Evolutionary conservation across 2,329 filamentous ascomycete species (phyloP).

Genomic region (Aureobasidium sp.): DNA sequence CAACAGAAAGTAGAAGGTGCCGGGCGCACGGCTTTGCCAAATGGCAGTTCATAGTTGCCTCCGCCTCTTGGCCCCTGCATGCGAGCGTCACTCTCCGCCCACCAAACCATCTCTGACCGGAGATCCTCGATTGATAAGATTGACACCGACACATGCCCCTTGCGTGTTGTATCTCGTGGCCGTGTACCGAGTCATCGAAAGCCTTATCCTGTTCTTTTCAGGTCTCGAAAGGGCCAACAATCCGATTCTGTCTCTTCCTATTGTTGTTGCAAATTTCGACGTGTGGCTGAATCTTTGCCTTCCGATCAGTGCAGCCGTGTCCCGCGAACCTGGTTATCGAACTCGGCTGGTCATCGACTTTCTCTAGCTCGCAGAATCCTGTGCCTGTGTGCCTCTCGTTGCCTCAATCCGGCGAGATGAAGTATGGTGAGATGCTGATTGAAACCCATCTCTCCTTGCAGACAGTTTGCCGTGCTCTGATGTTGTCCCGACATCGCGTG

Average conservation of each 20-base stretch:
- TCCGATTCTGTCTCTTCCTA: background rate
- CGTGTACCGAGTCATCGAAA: no score
- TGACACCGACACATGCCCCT: background rate
- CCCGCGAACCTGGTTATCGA: background rate
- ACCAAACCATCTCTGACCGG: background rate
- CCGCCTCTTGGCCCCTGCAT: background rate
- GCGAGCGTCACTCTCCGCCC: background rate
- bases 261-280: background rate
- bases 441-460: background rate
- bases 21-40: background rate
- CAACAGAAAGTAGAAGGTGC: background rate
- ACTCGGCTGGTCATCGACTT: background rate
- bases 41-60: background rate
- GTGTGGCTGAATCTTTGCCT: background rate
- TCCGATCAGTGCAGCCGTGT: background rate
- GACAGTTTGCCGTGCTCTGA: background rate
- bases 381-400: background rate
- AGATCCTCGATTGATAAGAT: slow-evolving; percentile 15
- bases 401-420: background rate
- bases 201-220: background rate
- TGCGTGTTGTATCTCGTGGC: background rate
- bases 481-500: background rate
- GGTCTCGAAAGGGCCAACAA: background rate
- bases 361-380: background rate
- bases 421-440: no score